Evolutionary conservation across 2,329 filamentous ascomycete species (phyloP).

Genomic region (Colletotrichum endophyticum): DNA sequence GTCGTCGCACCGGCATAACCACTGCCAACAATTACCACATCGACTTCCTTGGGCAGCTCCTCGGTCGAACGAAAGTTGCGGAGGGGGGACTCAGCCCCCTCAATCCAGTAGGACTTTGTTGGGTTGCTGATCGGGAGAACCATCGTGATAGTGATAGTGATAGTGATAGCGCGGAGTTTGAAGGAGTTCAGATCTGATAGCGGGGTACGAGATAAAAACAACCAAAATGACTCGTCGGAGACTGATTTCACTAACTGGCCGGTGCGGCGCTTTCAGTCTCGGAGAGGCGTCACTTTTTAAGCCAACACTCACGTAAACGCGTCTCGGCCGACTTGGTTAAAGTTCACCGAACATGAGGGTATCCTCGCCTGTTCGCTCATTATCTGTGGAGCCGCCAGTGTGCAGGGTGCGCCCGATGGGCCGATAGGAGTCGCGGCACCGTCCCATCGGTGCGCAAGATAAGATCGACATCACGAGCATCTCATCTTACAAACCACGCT

Average conservation of each 20-base stretch:
- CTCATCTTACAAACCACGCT: not conserved
- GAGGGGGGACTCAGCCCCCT: conserved; percentile 25
- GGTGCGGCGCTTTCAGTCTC: not conserved
- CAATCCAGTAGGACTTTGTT: conserved; percentile 44
- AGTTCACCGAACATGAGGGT: not conserved
- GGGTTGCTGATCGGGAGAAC: conserved; percentile 27
- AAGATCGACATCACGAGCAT: not conserved
- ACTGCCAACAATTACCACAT: conserved; percentile 52
- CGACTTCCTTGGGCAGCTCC: conserved; percentile 40
- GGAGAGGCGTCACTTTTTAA: not conserved
- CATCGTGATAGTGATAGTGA: not conserved
- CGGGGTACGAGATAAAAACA: not conserved
- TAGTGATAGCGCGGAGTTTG: not conserved
- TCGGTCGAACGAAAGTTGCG: conserved; percentile 43
- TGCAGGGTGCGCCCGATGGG: not conserved
- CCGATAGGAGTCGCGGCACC: not conserved
- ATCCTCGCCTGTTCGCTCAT: not conserved
- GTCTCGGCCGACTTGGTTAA: not conserved
- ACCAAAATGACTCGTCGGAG: not conserved
- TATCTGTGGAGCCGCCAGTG: not conserved
- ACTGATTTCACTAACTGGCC: not conserved
- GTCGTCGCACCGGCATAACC: conserved; percentile 50
- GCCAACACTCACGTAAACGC: not conserved
- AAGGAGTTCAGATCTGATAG: not conserved
- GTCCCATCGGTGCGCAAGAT: not conserved